Evolutionary conservation across 1,284 basidiomycete species (phyloP).

Genomic region (Ganoderma meredithae): DNA sequence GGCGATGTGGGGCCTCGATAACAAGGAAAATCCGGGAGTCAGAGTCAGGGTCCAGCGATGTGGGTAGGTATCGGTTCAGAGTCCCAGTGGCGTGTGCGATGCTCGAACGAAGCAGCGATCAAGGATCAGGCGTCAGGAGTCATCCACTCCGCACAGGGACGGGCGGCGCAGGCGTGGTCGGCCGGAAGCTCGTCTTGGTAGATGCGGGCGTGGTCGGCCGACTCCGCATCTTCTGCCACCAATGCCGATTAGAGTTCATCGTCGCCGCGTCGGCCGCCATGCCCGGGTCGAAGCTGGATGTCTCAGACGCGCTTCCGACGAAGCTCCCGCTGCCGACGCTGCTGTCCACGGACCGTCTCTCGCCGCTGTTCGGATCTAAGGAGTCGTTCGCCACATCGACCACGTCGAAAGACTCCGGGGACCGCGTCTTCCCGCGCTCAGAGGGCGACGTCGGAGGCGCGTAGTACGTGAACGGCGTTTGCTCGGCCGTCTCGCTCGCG

Average conservation of each 20-base stretch:
- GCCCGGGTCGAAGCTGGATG: constrained; percentile 24
- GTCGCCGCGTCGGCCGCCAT: constrained; percentile 17
- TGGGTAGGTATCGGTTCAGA: constrained; percentile 14
- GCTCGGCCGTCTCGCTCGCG: constrained; percentile 50
- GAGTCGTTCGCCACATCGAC: background rate
- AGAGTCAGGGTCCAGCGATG: background rate
- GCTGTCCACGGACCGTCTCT: constrained; percentile 36
- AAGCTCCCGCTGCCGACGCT: constrained; percentile 34
- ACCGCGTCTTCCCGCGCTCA: constrained; percentile 20
- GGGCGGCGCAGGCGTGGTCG: constrained; percentile 30
- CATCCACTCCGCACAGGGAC: constrained; percentile 26
- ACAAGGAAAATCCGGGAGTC: background rate
- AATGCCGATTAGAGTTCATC: constrained; percentile 33
- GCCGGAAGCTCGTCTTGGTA: constrained; percentile 25
- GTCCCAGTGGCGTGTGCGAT: background rate
- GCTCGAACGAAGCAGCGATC: background rate
- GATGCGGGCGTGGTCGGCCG: constrained; percentile 28
- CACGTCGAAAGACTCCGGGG: constrained; percentile 15
- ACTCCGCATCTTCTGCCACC: constrained; percentile 41
- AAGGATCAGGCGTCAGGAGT: background rate
- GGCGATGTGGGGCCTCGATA: background rate
- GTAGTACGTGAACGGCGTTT: constrained; percentile 69
- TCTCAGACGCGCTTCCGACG: constrained; percentile 29
- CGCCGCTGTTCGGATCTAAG: constrained; percentile 13
- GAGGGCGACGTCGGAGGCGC: constrained; percentile 21